Base-by-base conservation (phyloP, 2,329 filamentous ascomycete species). In the Didymosphaeria variabile region DNA sequence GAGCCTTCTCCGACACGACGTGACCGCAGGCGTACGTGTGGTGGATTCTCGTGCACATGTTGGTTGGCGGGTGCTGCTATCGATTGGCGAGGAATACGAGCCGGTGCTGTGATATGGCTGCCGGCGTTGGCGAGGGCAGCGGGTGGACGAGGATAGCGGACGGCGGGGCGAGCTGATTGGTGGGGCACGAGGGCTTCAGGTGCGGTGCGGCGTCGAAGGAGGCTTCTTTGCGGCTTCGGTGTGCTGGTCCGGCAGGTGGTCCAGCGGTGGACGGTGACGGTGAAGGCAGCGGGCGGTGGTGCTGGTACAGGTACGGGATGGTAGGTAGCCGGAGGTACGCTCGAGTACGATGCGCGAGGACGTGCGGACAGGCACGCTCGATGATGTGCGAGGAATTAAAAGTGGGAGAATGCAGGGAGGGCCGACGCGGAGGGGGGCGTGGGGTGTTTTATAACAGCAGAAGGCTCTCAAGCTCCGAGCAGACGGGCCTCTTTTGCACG, bases 1-100 rank as follows among this genome's bases (percentile, higher is more conserved):
- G 75, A 26, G 81, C 80, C 63, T 77, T 79, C 60, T 82, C 80
- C 51, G 73, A 68, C 42, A 76, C 73, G 60, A 76, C 74, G 70
- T 83, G 81, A 67, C 79, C 80, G 71, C 82, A 84, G 67, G 76
- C 74, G 72, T 83, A 84, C 57, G 73, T 71, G 75, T 83, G 81
- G 66, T 81, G 76, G 65, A 83, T 77, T 70, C 80, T 75, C 60
- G 77, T 81, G 72, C 82, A 84, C 81, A 83, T 83, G 69, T 56
- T 68, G 68, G 68, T 64, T 58, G 56, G 61, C 21, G 47, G 44
- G 58, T 26, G 52, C 60, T 59, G 64, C 52, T 61, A 59, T 62
- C 60, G 59, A 72, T 67, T 54, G 55, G 47, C 54, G 34, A 55
- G 26, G 12, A 53, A 34, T 17, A 32, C 59, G 59, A 38, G 59